These are phyloP conservation scores for Amanita rubescens DNA, from an alignment of 768 basidiomycete genomes.

Conservation along the genomic window DNA sequence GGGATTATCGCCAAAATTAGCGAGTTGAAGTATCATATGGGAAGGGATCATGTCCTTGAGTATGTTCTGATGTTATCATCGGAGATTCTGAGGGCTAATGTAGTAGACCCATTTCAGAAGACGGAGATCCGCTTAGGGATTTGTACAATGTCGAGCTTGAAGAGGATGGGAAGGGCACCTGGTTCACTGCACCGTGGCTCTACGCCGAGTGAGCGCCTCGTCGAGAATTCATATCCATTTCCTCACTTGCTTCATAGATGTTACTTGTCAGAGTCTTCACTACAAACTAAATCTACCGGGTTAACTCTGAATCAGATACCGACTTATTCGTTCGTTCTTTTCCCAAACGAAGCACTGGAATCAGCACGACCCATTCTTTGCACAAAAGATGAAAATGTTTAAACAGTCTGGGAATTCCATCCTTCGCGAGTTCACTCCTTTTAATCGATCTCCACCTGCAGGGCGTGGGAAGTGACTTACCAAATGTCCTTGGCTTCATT, in stretches of 20 bases:
- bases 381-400: slow-evolving; percentile 78
- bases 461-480: too few species aligned
- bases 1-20: slow-evolving; percentile 66
- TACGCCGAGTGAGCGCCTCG: slow-evolving; percentile 72
- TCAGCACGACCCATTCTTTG: slow-evolving; percentile 74
- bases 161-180: slow-evolving; percentile 49
- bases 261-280: slow-evolving; percentile 48
- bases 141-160: slow-evolving; percentile 75
- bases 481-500: too few species aligned
- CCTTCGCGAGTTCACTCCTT: too few species aligned
- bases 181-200: slow-evolving; percentile 96
- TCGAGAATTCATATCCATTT: not conserved
- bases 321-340: slow-evolving; percentile 70
- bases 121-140: slow-evolving; percentile 62
- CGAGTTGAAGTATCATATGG: slow-evolving; percentile 86
- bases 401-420: slow-evolving; percentile 71
- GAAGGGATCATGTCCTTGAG: slow-evolving; percentile 63
- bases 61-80: slow-evolving; percentile 25
- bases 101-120: slow-evolving; percentile 59
- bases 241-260: slow-evolving; percentile 36
- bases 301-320: slow-evolving; percentile 50
- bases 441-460: too few species aligned
- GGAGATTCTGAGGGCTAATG: not conserved
- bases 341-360: slow-evolving; percentile 62
- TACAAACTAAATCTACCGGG: not conserved